A percentile compares a stretch with the other conserved stretches of the same genome.
phyloP scores from a whole-genome alignment of 1,139 yeast species.

The Pneumocystis sp. region DNA sequence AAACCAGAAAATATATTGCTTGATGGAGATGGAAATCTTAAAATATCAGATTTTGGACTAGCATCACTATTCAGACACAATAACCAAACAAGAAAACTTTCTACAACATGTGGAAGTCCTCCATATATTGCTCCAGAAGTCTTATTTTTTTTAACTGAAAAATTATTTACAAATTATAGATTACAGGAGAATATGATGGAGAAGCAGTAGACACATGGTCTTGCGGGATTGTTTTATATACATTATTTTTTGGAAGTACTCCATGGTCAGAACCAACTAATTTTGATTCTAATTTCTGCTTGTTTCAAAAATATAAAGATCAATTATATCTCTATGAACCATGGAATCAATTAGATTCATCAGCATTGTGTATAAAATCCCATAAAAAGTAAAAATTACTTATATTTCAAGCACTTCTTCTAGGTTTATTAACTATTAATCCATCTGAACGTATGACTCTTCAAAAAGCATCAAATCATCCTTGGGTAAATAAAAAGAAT shows the following conservation, averaged over 20 bases:
- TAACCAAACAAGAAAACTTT: slow-evolving; percentile 24
- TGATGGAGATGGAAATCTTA: slow-evolving; percentile 49
- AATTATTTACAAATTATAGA: slow-evolving; percentile 11
- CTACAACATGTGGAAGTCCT: slow-evolving; percentile 40
- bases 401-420: slow-evolving; percentile 27
- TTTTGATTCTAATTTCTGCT: slow-evolving; percentile 34
- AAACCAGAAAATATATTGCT: slow-evolving; percentile 80
- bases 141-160: slow-evolving; percentile 20
- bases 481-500: slow-evolving; percentile 36
- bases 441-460: slow-evolving; percentile 31
- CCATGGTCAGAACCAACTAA: slow-evolving; percentile 49
- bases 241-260: slow-evolving; percentile 43
- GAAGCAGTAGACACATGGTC: slow-evolving; percentile 49
- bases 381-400: not conserved
- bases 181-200: slow-evolving; percentile 27
- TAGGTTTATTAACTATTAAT: slow-evolving; percentile 36
- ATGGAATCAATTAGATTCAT: slow-evolving; percentile 38
- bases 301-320: slow-evolving; percentile 22
- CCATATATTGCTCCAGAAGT: slow-evolving; percentile 66
- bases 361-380: slow-evolving; percentile 22
- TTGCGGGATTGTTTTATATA: slow-evolving; percentile 46
- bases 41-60: slow-evolving; percentile 53
- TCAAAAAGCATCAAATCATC: slow-evolving; percentile 31
- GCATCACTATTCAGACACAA: slow-evolving; percentile 45
- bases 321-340: slow-evolving; percentile 34